Evolutionary conservation across 306 rosid genomes (phyloP).

Genomic region (Hippophae gyantsensis): DNA sequence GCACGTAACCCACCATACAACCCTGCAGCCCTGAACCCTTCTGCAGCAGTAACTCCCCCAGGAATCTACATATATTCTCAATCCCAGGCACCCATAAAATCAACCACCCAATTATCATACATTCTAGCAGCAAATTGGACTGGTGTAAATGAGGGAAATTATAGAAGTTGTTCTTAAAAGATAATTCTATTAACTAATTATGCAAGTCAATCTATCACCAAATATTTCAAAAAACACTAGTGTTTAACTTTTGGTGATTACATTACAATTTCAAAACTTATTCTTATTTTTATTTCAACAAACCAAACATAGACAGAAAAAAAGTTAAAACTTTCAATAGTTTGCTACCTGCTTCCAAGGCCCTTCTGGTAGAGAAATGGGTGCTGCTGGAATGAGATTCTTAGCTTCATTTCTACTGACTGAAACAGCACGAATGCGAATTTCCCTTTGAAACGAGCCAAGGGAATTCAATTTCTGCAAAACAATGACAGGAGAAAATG

Average conservation of each 20-base stretch:
- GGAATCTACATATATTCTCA: conserved; percentile 37
- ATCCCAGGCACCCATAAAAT: conserved; percentile 4
- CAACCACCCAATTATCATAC: conserved; percentile 3
- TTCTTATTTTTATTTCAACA: not conserved
- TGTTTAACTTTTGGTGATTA: not conserved
- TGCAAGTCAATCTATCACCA: too few species aligned
- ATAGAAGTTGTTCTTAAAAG: too few species aligned
- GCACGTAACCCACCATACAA: conserved; percentile 79
- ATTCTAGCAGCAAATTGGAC: not conserved
- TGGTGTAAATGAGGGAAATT: too few species aligned
- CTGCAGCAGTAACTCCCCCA: conserved; percentile 90
- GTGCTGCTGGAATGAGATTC: conserved; percentile 59
- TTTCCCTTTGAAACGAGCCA: conserved; percentile 15
- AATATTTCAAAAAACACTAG: not conserved
- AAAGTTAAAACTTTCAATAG: not conserved
- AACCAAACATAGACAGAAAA: not conserved
- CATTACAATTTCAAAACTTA: not conserved
- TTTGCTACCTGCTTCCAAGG: conserved; percentile 81
- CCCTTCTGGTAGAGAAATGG: conserved; percentile 75
- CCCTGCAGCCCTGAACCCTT: conserved; percentile 87
- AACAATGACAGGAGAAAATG: too few species aligned
- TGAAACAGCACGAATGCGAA: conserved; percentile 29
- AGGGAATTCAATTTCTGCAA: not conserved
- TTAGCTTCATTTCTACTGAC: conserved; percentile 21
- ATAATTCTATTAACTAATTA: too few species aligned